phyloP scores from a whole-genome alignment of 164 flowering plant genomes.

The Nymphaea thermarum region DNA sequence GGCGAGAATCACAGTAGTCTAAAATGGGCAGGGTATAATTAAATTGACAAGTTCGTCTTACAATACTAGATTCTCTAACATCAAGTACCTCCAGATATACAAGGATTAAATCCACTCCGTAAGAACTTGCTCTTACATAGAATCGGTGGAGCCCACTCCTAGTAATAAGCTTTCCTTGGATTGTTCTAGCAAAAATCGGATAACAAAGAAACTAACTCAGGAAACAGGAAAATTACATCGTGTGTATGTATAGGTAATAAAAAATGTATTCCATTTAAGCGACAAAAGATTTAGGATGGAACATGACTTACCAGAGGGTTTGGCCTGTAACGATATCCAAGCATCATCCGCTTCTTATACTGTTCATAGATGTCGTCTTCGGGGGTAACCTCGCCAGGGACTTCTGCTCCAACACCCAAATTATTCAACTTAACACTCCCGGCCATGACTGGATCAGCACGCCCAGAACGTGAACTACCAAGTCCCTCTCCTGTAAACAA shows the following conservation, averaged over 20 bases:
- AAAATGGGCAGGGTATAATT: neutral
- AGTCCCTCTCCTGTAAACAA: conserved; percentile 77
- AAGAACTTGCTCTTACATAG: neutral
- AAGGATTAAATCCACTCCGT: neutral
- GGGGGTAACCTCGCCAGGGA: conserved; percentile 82
- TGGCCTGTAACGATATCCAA: conserved; percentile 85
- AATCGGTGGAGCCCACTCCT: conserved; percentile 2
- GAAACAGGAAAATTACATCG: neutral
- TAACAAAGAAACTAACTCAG: neutral
- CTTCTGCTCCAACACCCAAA: conserved; percentile 86
- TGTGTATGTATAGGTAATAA: neutral
- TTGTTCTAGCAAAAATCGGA: conserved; percentile 35
- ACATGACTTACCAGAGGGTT: conserved; percentile 68
- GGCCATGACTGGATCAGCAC: conserved; percentile 81
- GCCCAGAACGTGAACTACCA: conserved; percentile 82
- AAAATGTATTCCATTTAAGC: neutral
- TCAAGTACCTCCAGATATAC: neutral
- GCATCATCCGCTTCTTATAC: conserved; percentile 99
- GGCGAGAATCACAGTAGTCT: neutral
- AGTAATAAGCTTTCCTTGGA: conserved; percentile 85
- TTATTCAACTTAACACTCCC: conserved; percentile 70
- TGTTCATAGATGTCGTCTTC: conserved; percentile 98
- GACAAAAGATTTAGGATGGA: neutral
- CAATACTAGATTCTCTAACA: neutral
- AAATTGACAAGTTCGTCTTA: neutral